Base-by-base conservation (phyloP, 192 early-diverging fungal species). In the Pecoramyces ruminantium region DNA sequence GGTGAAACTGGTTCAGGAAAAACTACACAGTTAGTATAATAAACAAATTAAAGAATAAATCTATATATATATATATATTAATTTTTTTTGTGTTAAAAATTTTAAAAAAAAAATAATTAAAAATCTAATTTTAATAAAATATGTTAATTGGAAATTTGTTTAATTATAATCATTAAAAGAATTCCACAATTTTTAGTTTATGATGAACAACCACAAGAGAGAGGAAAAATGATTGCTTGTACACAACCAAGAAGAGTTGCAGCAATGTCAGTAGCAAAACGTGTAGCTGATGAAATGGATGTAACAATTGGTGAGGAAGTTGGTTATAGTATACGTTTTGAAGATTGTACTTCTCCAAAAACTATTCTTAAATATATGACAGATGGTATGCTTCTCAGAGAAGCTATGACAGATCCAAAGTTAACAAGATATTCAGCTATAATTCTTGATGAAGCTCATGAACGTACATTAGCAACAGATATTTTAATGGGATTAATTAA, bases 231-330 rank as follows among this genome's bases (percentile, higher is more conserved):
- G 88, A 95, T 98, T 85, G 98, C 96, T 18, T 99, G 98, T 87
- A 99, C 98, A 42, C 98, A 99, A 83, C 98, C 98, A 25, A 94
- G 98, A 85, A 92, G 98, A 88, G 96, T 99, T 30, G 97, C 98
- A 13, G 98, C 98, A n/a, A 99, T 96, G 95, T 97, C 96, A 39
- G 97, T 99, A 58, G 97, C 98, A 17, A 93, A 96, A 86, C 97
- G 98, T 88, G 98, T 99, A 21, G 93, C 97, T 4, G 96, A 98
- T 81, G 98, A 99, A 81, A 86, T 99, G 88, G 96, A 97, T 82
- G 94, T 96, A 16, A 86, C 88, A 51, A 88, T 98, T n/a, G 96
- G 98, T 29, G 90, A 94, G 67, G 94, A 98, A 85, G 98, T 99
- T 29, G 98, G 98, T 79, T 99, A 98, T 87, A 93, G 91, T 82